Conservation (phyloP, 192 early-diverging fungal genomes). For the Phycomyces blakesleeanus region DNA sequence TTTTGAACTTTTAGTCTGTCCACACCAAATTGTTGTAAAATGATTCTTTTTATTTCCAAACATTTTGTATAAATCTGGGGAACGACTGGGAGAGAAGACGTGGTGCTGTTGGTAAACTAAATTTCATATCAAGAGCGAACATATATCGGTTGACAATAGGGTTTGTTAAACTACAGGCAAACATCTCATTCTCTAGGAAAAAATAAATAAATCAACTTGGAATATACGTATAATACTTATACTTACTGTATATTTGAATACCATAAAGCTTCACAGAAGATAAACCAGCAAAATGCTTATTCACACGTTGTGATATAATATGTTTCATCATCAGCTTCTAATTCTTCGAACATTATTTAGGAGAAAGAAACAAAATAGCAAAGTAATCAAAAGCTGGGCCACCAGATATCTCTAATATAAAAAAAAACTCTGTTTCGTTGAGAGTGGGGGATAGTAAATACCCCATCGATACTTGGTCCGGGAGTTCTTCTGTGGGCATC, state of each 20-base stretch:
- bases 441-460: no score
- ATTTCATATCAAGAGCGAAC: conserved; percentile 11
- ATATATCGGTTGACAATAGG: conserved; percentile 10
- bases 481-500: no score
- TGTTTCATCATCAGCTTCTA: conserved; percentile 8
- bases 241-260: conserved; percentile 10
- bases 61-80: conserved; percentile 9
- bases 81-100: conserved; percentile 6
- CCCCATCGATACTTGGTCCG: no score
- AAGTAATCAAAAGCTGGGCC: no score
- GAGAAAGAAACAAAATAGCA: no score
- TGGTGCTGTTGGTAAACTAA: conserved; percentile 7
- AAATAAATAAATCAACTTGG: conserved; percentile 10
- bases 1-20: no score
- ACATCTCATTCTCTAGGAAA: conserved; percentile 12
- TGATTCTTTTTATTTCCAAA: conserved; percentile 13
- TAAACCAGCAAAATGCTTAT: conserved; percentile 6
- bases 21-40: conserved; percentile 4
- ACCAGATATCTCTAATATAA: no score
- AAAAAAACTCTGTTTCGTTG: no score
- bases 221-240: conserved; percentile 9
- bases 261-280: conserved; percentile 10
- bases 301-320: conserved; percentile 6
- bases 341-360: no score
- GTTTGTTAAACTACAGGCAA: conserved; percentile 8